Percentiles rank a stretch among this genome's conserved stretches.
Conservation (phyloP, 1,139 yeast species). For the Kluyveromyces sp. region DNA sequence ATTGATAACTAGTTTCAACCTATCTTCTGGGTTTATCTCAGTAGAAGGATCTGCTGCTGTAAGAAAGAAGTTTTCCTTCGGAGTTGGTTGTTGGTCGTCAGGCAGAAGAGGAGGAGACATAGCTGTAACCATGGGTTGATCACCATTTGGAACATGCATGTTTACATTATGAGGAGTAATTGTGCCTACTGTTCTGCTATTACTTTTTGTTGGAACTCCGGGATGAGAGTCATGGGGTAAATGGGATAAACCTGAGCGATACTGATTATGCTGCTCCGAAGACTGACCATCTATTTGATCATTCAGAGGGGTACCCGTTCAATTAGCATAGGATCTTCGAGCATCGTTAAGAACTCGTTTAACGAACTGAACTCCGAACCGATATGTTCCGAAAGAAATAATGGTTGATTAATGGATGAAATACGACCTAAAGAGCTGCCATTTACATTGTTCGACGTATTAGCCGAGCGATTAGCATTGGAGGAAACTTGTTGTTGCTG, state of each 20-base stretch:
- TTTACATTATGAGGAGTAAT: neutral
- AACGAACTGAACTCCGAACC: slow-evolving; percentile 88
- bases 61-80: slow-evolving; percentile 85
- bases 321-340: slow-evolving; percentile 63
- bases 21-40: slow-evolving; percentile 88
- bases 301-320: slow-evolving; percentile 5
- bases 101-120: slow-evolving; percentile 1
- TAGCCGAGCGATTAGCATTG: neutral
- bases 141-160: neutral
- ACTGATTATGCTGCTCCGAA: neutral
- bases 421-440: slow-evolving; percentile 1
- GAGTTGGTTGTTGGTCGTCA: slow-evolving; percentile 37
- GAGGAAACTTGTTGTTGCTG: neutral
- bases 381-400: slow-evolving; percentile 84
- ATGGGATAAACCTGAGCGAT: neutral
- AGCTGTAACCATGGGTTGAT: neutral
- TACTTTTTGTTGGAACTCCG: no score
- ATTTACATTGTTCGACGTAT: neutral
- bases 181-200: neutral
- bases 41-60: slow-evolving; percentile 98
- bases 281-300: neutral
- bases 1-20: slow-evolving; percentile 88
- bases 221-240: neutral
- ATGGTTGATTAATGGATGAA: slow-evolving; percentile 35
- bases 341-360: slow-evolving; percentile 82